Evolutionary conservation across 371 early-diverging fungal species (phyloP).

Genomic region (Mucor racemosus): DNA sequence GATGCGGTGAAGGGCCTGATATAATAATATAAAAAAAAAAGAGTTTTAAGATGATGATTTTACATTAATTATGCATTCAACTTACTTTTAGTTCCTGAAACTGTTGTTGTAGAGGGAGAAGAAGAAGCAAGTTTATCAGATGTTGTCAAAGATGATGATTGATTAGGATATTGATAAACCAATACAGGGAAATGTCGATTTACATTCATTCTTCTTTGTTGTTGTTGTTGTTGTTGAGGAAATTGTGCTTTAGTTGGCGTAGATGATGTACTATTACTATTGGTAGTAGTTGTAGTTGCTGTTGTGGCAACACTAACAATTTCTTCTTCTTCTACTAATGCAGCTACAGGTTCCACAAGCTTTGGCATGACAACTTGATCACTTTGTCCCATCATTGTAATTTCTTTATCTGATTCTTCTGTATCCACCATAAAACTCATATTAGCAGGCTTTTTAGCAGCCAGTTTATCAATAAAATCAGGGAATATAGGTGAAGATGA

Average conservation of each 20-base stretch:
- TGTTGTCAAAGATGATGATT: neutral
- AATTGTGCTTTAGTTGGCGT: conserved; percentile 6
- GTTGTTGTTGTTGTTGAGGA: neutral
- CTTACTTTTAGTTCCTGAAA: neutral
- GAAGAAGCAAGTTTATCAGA: neutral
- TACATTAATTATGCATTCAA: neutral
- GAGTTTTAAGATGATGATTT: neutral
- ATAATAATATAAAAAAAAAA: neutral
- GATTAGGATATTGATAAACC: conserved; percentile 26
- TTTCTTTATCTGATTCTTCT: conserved; percentile 19
- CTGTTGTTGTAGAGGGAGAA: neutral
- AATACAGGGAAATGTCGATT: conserved; percentile 23
- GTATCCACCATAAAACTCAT: conserved; percentile 41
- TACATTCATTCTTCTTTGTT: conserved; percentile 7
- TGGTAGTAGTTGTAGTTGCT: neutral
- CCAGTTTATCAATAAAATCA: conserved; percentile 28
- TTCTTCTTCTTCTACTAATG: neutral
- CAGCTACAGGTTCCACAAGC: too few species aligned
- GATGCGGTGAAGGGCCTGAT: neutral
- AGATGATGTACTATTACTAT: neutral
- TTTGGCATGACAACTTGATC: too few species aligned
- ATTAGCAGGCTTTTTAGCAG: conserved; percentile 32
- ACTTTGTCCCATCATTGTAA: conserved; percentile 14
- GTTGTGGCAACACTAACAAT: neutral
- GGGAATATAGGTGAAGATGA: conserved; percentile 37